These are phyloP conservation scores for Eimeria praecox DNA, from an alignment of 169 alveolate genomes.

Conservation along the genomic window DNA sequence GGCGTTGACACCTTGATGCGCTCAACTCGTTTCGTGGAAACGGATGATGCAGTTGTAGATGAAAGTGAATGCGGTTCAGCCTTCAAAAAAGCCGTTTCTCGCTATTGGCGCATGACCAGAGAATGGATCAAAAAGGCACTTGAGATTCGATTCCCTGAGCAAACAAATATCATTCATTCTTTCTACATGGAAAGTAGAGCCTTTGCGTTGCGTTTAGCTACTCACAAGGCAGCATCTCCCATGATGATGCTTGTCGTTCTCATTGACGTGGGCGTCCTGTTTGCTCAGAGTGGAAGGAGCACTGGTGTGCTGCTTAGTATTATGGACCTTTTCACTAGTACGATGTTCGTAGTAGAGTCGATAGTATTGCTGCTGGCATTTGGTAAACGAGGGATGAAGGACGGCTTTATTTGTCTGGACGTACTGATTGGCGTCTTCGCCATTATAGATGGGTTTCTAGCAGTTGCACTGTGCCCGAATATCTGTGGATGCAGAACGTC, in stretches of 20 bases:
- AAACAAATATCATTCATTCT: not conserved
- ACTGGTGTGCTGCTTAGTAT: not conserved
- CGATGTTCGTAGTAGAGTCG: constrained; percentile 30
- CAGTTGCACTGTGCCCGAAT: not conserved
- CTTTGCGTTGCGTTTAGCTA: constrained; percentile 42
- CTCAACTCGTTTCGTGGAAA: not conserved
- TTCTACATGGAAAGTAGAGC: not conserved
- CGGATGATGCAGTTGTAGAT: not conserved
- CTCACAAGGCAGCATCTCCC: constrained; percentile 10
- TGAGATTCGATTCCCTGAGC: constrained; percentile 44
- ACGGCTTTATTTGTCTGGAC: constrained; percentile 64
- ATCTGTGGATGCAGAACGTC: constrained; percentile 6
- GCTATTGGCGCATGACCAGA: not conserved
- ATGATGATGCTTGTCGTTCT: constrained; percentile 41
- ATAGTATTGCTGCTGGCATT: constrained; percentile 57
- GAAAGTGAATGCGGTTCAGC: not conserved
- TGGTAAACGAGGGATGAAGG: constrained; percentile 45
- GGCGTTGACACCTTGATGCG: not conserved
- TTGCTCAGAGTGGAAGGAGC: constrained; percentile 27
- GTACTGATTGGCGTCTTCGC: not conserved
- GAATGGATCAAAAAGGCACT: not conserved
- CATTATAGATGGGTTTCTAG: constrained; percentile 40
- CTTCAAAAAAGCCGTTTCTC: not conserved
- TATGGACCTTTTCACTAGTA: constrained; percentile 22
- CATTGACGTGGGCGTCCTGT: constrained; percentile 21